Percentiles rank a stretch among this genome's conserved stretches.
Evolutionary conservation across 768 basidiomycete genomes (phyloP).

Genomic region (Suillus brevipes): DNA sequence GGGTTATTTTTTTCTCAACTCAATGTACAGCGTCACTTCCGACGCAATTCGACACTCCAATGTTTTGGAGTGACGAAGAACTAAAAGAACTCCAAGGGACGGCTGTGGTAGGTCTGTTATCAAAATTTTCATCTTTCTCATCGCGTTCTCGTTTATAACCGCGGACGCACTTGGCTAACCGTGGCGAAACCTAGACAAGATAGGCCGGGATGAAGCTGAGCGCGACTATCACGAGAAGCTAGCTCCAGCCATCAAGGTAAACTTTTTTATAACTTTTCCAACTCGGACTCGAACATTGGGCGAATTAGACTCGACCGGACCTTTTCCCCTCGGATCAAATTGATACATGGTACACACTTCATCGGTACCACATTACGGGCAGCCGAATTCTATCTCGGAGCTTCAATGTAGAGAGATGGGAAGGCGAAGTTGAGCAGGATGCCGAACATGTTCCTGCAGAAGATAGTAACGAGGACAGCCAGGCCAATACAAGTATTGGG

Average conservation of each 20-base stretch:
- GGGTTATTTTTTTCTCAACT: neutral
- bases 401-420: constrained; percentile 76
- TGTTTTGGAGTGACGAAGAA: constrained; percentile 88
- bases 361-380: constrained; percentile 84
- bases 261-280: constrained; percentile 18
- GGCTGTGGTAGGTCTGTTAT: constrained; percentile 74
- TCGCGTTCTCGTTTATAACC: neutral
- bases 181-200: constrained; percentile 57
- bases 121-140: neutral
- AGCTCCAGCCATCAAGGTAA: constrained; percentile 68
- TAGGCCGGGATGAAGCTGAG: constrained; percentile 84
- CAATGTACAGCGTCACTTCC: constrained; percentile 58
- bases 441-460: constrained; percentile 32
- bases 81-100: constrained; percentile 78
- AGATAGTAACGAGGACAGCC: constrained; percentile 41
- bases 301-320: constrained; percentile 57
- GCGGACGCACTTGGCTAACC: constrained; percentile 5
- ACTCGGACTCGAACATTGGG: constrained; percentile 4
- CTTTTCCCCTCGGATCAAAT: constrained; percentile 62
- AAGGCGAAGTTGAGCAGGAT: constrained; percentile 20
- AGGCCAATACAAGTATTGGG: constrained; percentile 15
- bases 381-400: constrained; percentile 91
- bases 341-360: constrained; percentile 58
- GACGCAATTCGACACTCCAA: constrained; percentile 77
- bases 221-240: constrained; percentile 66